phyloP scores from a whole-genome alignment of 2,329 filamentous ascomycete species.

The Pseudocercospora ulei region DNA sequence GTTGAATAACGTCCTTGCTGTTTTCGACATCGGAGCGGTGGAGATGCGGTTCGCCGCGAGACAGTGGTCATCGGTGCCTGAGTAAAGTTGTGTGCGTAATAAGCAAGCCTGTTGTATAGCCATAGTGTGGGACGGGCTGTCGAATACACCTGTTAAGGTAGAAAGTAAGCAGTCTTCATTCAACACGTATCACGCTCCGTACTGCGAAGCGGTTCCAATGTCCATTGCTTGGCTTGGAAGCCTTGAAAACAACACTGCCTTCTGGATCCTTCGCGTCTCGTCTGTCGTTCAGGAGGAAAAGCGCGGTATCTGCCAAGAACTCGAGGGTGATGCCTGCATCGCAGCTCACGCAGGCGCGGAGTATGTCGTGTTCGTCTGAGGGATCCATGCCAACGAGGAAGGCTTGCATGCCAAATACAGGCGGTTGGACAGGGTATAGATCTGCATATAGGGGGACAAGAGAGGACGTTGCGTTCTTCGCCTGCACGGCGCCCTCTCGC shows the following conservation, averaged over 20 bases:
- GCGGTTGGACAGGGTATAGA: slow-evolving; percentile 26
- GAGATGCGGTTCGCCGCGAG: slow-evolving; percentile 42
- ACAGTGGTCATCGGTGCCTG: slow-evolving; percentile 16
- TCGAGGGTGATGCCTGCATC: slow-evolving; percentile 29
- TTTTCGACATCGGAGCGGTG: slow-evolving; percentile 44
- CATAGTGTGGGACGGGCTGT: background rate
- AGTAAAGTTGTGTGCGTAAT: background rate
- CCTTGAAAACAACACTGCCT: slow-evolving; percentile 23
- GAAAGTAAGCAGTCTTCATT: slow-evolving; percentile 10
- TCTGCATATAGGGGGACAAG: slow-evolving; percentile 14
- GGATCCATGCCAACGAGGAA: slow-evolving; percentile 19
- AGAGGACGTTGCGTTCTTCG: background rate
- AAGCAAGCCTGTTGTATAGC: slow-evolving; percentile 1
- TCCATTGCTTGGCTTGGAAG: slow-evolving; percentile 16
- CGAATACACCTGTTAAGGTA: slow-evolving; percentile 1
- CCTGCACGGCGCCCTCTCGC: slow-evolving; percentile 3
- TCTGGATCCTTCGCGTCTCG: slow-evolving; percentile 4
- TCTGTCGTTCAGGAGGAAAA: slow-evolving; percentile 17
- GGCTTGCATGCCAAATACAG: slow-evolving; percentile 25
- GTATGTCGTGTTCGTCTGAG: slow-evolving; percentile 6
- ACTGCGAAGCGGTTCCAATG: slow-evolving; percentile 19
- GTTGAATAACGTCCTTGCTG: slow-evolving; percentile 44
- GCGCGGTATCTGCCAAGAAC: slow-evolving; percentile 26
- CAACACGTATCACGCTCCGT: slow-evolving; percentile 20
- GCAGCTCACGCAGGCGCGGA: slow-evolving; percentile 21